Evolutionary conservation across 352 stramenopile genomes (phyloP), one percentile per base, ranked within the genome.

Genomic region (Pythium coloratum): DNA sequence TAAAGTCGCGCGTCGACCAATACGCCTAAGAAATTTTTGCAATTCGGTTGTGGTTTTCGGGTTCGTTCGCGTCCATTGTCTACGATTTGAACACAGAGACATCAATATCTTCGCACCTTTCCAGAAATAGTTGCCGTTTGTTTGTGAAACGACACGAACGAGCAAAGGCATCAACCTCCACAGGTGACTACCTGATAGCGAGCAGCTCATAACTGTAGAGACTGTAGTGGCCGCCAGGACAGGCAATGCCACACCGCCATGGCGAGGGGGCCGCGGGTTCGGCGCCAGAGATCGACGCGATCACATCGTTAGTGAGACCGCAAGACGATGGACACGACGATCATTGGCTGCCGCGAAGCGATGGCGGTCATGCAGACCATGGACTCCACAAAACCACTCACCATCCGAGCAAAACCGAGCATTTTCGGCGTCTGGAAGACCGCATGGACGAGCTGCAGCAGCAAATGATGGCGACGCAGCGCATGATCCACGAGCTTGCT

Each of bases 401-500:
- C 26, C 32, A 40, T 12, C 36, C 26, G 12, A 62, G 33, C 33
- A 63, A 64, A 33, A 38, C 7, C 8, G 65, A 66, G 6, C 51
- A 66, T 26, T 63, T 62, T 30, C 55, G 74, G 8, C 75, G 73
- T 0, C 44, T 92, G 9, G 83, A 92, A 58, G 65, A 80, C 26
- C 73, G 77, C 5, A 75, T 92, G n/a, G 69, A 78, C 14, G 62
- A 74, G 50, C 62, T 92, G 50, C 76, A 89, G 50, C 54, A 64
- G 13, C 73, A 88, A 20, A 70, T 84, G 24, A 24, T 70, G 8
- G 62, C 59, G 0, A 86, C 81, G 40, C 79, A 90, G 60, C 55
- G 63, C 33, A 84, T 86, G 78, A 73, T 92, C 18, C 73, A 71
- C 0, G 72, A 88, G 6, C 64, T 91, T 32, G 84, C 42, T n/a